Evolutionary conservation across 2,329 filamentous ascomycete species (phyloP).

Genomic region (Truncatella angustata): DNA sequence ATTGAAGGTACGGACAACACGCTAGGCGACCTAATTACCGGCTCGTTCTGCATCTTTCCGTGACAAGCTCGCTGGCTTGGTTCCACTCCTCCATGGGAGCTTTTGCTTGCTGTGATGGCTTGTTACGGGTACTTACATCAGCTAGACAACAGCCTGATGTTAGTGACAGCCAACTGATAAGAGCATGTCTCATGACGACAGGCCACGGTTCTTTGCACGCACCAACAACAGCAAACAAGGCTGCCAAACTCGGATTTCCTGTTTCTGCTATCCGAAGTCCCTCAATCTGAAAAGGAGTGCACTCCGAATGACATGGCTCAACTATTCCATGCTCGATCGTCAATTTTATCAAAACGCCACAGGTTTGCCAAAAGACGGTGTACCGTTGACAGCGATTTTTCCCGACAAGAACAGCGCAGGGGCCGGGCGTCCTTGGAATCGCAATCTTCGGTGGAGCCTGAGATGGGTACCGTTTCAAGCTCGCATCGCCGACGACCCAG

Average conservation of each 20-base stretch:
- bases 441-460: not conserved
- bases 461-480: slow-evolving; percentile 6
- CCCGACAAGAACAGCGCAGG: not conserved
- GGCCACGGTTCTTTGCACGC: too few relatives aligned
- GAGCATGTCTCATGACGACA: too few relatives aligned
- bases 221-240: too few relatives aligned
- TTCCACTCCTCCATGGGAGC: slow-evolving; percentile 1
- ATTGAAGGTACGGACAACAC: not conserved
- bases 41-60: slow-evolving; percentile 9
- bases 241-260: too few relatives aligned
- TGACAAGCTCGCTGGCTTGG: not conserved
- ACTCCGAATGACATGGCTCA: too few relatives aligned
- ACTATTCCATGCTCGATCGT: not conserved
- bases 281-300: too few relatives aligned
- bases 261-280: too few relatives aligned
- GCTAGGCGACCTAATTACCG: not conserved
- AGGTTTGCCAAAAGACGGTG: not conserved
- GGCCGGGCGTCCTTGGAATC: not conserved
- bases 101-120: slow-evolving; percentile 1
- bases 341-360: not conserved
- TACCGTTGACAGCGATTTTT: slow-evolving; percentile 1
- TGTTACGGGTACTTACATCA: too few relatives aligned
- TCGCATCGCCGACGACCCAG: not conserved
- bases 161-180: too few relatives aligned
- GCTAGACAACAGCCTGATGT: too few relatives aligned